Evolutionary conservation across 108 stramenopile genomes (phyloP).

Genomic region (Schizochytrium sp.): DNA sequence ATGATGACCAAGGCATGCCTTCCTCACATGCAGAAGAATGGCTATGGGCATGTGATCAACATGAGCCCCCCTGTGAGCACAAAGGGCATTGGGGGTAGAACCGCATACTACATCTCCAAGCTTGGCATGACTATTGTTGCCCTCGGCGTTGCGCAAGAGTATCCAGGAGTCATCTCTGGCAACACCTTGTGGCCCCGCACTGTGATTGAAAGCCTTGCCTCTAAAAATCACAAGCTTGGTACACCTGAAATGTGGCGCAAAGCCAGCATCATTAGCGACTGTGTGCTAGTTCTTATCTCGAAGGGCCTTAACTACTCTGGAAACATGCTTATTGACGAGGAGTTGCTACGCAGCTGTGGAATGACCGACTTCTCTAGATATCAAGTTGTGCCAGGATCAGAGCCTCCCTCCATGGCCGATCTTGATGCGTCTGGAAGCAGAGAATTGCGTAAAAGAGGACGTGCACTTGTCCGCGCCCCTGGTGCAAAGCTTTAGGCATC

Average conservation of each 20-base stretch:
- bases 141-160: slow-evolving; percentile 16
- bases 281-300: slow-evolving; percentile 24
- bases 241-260: slow-evolving; percentile 44
- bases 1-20: slow-evolving; percentile 56
- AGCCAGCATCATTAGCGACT: slow-evolving; percentile 12
- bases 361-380: slow-evolving; percentile 32
- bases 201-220: slow-evolving; percentile 48
- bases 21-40: slow-evolving; percentile 50
- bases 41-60: slow-evolving; percentile 58
- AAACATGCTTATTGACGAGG: slow-evolving; percentile 19
- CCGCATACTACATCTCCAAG: slow-evolving; percentile 42
- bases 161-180: not conserved
- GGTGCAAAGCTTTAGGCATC: not conserved
- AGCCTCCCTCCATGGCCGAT: slow-evolving; percentile 56
- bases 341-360: slow-evolving; percentile 20
- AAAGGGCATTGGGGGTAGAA: not conserved
- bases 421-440: not conserved
- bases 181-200: slow-evolving; percentile 44
- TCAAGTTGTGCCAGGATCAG: not conserved
- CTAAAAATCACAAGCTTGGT: slow-evolving; percentile 40
- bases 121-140: slow-evolving; percentile 53
- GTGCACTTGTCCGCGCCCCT: slow-evolving; percentile 33
- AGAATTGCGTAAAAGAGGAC: slow-evolving; percentile 2
- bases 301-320: not conserved
- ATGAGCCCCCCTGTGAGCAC: slow-evolving; percentile 53